phyloP scores from a whole-genome alignment of 345 rosid species.

The Gossypium bickii region DNA sequence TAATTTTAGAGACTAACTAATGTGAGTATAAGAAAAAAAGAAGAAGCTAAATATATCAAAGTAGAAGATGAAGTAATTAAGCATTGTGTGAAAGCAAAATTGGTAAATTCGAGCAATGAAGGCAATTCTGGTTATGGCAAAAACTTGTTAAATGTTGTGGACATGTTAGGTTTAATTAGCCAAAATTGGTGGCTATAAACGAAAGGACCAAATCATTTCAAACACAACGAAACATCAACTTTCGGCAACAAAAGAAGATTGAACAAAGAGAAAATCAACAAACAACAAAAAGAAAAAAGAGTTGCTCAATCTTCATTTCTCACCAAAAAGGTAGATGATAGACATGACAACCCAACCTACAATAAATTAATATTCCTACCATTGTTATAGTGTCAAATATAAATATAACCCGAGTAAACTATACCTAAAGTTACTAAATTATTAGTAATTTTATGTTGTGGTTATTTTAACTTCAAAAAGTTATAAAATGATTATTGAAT shows the following conservation, averaged over 20 bases:
- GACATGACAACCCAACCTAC: slow-evolving; percentile 5
- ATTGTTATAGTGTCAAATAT: too few relatives aligned
- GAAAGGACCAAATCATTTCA: not conserved
- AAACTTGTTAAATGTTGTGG: not conserved
- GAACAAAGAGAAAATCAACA: not conserved
- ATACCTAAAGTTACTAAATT: too few relatives aligned
- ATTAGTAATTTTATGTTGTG: too few relatives aligned
- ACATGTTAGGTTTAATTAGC: not conserved
- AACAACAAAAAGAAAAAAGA: not conserved
- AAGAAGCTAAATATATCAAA: not conserved
- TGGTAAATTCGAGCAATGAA: not conserved
- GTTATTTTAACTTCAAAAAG: fast-evolving
- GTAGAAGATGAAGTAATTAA: too few relatives aligned
- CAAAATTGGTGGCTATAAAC: not conserved
- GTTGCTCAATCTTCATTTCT: not conserved
- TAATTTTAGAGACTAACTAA: too few relatives aligned
- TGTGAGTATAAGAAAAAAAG: too few relatives aligned
- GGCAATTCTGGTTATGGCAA: not conserved
- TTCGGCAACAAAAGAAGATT: not conserved
- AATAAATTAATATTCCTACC: not conserved
- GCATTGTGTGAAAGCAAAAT: not conserved
- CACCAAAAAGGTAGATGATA: not conserved
- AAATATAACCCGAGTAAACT: too few relatives aligned
- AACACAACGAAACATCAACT: not conserved
- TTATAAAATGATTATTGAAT: too few relatives aligned